phyloP scores from a whole-genome alignment of 2,329 filamentous ascomycete genomes.

The Xylariales sp. region DNA sequence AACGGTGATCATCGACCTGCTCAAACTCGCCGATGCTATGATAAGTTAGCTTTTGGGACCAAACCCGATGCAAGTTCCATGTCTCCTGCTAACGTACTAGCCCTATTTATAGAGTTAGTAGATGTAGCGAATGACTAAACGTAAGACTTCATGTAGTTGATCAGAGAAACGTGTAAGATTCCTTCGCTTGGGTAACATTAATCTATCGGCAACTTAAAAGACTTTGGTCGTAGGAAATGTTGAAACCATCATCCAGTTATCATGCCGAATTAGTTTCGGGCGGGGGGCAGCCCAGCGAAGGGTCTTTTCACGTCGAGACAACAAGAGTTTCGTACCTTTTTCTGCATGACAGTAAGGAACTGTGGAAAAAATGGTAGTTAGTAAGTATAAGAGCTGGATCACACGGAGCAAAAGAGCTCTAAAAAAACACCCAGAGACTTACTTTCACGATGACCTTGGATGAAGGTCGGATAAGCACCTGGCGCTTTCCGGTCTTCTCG shows the following conservation, averaged over 20 bases:
- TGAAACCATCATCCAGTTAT: conserved; percentile 99
- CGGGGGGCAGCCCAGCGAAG: conserved; percentile 26
- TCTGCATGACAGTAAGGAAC: conserved; percentile 99
- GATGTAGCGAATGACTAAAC: conserved; percentile 96
- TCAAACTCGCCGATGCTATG: conserved; percentile 92
- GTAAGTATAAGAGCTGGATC: background rate
- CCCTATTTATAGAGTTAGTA: conserved; percentile 60
- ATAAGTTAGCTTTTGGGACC: conserved; percentile 30
- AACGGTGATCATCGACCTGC: conserved; percentile 99
- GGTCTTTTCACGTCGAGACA: conserved; percentile 23
- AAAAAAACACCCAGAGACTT: background rate
- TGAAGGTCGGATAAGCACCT: conserved; percentile 96
- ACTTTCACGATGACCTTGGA: conserved; percentile 98
- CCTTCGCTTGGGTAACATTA: conserved; percentile 72
- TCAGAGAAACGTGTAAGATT: conserved; percentile 97
- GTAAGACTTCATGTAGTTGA: conserved; percentile 78
- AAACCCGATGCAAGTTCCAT: conserved; percentile 40
- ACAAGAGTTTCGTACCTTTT: conserved; percentile 83
- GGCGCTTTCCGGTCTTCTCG: conserved; percentile 99
- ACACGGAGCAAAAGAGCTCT: background rate
- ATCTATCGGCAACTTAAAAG: conserved; percentile 99
- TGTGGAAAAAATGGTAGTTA: conserved; percentile 9
- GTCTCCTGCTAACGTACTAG: conserved; percentile 25
- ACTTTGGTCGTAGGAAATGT: conserved; percentile 83
- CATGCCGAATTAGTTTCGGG: conserved; percentile 78